phyloP scores from a whole-genome alignment of 768 basidiomycete species.

The Lactarius hengduanensis region DNA sequence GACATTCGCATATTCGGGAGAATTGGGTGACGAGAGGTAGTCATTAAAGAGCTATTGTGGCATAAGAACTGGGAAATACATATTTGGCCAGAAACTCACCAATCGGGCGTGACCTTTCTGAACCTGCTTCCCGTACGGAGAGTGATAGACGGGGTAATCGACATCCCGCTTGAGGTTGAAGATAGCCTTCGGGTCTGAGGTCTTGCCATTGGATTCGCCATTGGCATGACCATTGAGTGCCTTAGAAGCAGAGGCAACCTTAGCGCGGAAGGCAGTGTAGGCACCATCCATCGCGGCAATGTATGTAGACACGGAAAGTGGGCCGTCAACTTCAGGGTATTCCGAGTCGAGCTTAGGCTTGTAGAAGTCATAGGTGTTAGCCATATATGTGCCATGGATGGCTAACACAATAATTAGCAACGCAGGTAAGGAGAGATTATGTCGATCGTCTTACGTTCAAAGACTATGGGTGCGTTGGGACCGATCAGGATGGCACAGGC shows the following conservation, averaged over 20 bases:
- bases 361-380: conserved; percentile 98
- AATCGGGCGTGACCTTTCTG: conserved; percentile 95
- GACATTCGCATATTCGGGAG: conserved; percentile 66
- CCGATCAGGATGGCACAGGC: conserved; percentile 94
- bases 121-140: conserved; percentile 98
- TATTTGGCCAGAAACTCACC: conserved; percentile 36
- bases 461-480: conserved; percentile 89
- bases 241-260: conserved; percentile 60
- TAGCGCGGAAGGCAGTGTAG: conserved; percentile 81
- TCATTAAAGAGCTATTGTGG: conserved; percentile 66
- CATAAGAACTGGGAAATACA: background rate
- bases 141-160: conserved; percentile 96
- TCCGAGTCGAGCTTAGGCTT: conserved; percentile 95
- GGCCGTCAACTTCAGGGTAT: conserved; percentile 97
- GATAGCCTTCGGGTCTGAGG: conserved; percentile 39
- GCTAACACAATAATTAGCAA: conserved; percentile 47
- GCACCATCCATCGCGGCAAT: conserved; percentile 89
- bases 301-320: conserved; percentile 93
- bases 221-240: conserved; percentile 35
- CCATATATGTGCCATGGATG: conserved; percentile 95
- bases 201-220: conserved; percentile 39
- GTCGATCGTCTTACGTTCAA: conserved; percentile 76
- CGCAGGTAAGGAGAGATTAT: background rate
- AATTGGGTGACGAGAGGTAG: conserved; percentile 75
- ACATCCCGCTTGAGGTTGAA: conserved; percentile 69